phyloP scores from a whole-genome alignment of 1,139 yeast species.

The Keqinozyma sinolaborantium region DNA sequence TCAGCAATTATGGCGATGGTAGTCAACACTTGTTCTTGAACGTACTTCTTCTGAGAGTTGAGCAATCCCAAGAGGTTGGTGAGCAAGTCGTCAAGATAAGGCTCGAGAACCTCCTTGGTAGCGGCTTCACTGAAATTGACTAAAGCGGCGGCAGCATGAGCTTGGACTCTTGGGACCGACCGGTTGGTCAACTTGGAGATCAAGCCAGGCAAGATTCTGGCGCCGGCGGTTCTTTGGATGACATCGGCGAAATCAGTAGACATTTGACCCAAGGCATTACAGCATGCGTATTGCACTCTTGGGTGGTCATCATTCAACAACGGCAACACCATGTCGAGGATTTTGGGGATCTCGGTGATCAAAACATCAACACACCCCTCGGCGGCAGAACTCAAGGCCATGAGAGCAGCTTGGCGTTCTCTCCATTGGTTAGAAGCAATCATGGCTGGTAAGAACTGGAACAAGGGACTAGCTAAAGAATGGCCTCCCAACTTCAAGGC shows the following conservation, averaged over 20 bases:
- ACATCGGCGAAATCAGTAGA: constrained; percentile 95
- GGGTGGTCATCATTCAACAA: constrained; percentile 79
- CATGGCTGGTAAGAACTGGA: constrained; percentile 85
- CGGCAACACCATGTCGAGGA: constrained; percentile 82
- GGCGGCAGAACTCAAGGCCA: constrained; percentile 96
- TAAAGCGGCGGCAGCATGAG: constrained; percentile 98
- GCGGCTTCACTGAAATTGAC: constrained; percentile 95
- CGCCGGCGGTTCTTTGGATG: constrained; percentile 79
- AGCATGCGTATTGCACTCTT: constrained; percentile 95
- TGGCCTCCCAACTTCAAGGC: constrained; percentile 82
- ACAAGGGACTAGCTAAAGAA: constrained; percentile 78
- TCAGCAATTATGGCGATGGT: constrained; percentile 98
- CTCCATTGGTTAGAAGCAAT: constrained; percentile 77
- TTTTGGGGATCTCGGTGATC: constrained; percentile 74
- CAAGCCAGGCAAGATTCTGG: constrained; percentile 79
- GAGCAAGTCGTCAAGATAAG: constrained; percentile 79
- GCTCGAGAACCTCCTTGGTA: constrained; percentile 79
- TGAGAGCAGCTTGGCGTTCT: constrained; percentile 92
- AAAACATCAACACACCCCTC: constrained; percentile 95
- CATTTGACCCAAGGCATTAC: constrained; percentile 95
- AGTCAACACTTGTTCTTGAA: constrained; percentile 94
- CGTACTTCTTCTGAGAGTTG: constrained; percentile 85
- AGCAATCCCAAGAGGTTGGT: constrained; percentile 70
- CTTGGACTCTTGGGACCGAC: constrained; percentile 87
- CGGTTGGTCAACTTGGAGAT: constrained; percentile 71